A percentile compares a stretch with the other conserved stretches of the same genome.
These are phyloP conservation scores for Chondrus crispus DNA, from an alignment of 23 red algal genomes.

Conservation along the genomic window DNA sequence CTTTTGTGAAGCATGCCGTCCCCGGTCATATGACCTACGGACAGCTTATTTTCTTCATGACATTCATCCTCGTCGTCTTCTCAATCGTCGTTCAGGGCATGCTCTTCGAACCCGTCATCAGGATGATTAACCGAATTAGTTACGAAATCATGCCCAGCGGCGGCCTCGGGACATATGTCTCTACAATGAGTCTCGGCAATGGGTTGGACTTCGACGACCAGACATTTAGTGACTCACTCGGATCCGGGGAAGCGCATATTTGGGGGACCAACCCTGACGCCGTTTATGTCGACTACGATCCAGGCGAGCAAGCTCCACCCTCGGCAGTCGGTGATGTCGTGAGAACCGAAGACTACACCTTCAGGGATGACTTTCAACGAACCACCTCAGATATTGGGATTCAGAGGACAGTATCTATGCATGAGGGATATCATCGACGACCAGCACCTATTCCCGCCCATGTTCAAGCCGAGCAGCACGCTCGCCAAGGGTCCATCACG, in stretches of 20 bases:
- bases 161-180: conserved; percentile 54
- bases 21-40: conserved; percentile 66
- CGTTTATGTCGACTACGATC: background rate
- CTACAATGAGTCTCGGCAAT: conserved; percentile 27
- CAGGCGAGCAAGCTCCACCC: background rate
- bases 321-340: background rate
- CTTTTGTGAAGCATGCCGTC: conserved; percentile 62
- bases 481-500: conserved; percentile 14
- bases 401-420: background rate
- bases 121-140: conserved; percentile 65
- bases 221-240: background rate
- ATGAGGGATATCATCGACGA: background rate
- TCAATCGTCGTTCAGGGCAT: conserved; percentile 92
- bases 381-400: background rate
- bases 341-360: background rate
- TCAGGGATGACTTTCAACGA: background rate
- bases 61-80: conserved; percentile 87
- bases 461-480: background rate
- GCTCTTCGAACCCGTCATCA: conserved; percentile 85
- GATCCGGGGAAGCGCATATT: background rate
- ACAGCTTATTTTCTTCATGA: conserved; percentile 92
- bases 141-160: conserved; percentile 61
- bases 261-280: background rate
- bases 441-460: background rate
- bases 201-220: conserved; percentile 10